These are phyloP conservation scores for Diddensiella transvaalensis DNA, from an alignment of 805 yeast genomes.

Conservation along the genomic window DNA sequence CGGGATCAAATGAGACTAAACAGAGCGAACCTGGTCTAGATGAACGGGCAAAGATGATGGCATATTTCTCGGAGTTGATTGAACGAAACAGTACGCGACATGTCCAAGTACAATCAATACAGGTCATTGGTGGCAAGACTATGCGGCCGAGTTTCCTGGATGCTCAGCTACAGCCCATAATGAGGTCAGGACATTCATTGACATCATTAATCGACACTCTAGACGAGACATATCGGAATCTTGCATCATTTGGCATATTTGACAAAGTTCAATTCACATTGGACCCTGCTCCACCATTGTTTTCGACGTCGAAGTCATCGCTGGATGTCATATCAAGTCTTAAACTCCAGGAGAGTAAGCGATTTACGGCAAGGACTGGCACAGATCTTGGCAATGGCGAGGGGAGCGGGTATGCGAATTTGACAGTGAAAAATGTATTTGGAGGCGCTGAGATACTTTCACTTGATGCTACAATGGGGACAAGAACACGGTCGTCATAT, in stretches of 20 bases:
- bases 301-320: constrained; percentile 8
- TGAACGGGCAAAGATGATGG: constrained; percentile 15
- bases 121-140: constrained; percentile 31
- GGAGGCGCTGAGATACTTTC: constrained; percentile 67
- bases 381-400: constrained; percentile 96
- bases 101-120: constrained; percentile 27
- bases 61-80: constrained; percentile 22
- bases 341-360: constrained; percentile 40
- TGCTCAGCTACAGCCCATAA: constrained; percentile 32
- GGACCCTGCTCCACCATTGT: constrained; percentile 20
- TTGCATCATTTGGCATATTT: constrained; percentile 31
- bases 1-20: constrained; percentile 4
- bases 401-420: constrained; percentile 87
- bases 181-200: constrained; percentile 26
- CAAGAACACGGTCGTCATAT: constrained; percentile 55
- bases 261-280: constrained; percentile 26
- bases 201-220: constrained; percentile 27
- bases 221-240: constrained; percentile 29
- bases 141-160: constrained; percentile 29
- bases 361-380: constrained; percentile 83
- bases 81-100: constrained; percentile 28
- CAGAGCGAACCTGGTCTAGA: not conserved
- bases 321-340: constrained; percentile 25
- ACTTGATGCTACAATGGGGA: constrained; percentile 56
- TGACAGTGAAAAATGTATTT: constrained; percentile 58